phyloP scores from a whole-genome alignment of 2,329 filamentous ascomycete genomes.

The Aspergillus uvarum region DNA sequence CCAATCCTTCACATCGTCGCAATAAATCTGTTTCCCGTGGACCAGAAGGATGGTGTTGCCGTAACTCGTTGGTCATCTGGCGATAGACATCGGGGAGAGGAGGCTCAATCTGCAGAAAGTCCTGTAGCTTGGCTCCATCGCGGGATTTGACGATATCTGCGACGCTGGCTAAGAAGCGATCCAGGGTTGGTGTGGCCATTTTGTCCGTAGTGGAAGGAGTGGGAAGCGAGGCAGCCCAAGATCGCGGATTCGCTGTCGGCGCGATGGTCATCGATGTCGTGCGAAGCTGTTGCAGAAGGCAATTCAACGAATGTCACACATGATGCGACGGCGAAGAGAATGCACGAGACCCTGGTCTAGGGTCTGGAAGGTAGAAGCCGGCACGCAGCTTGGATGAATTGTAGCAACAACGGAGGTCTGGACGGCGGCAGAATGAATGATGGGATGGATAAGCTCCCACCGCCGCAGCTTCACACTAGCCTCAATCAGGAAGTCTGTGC shows the following conservation, averaged over 20 bases:
- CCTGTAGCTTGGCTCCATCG: conserved; percentile 64
- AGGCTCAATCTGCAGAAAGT: conserved; percentile 74
- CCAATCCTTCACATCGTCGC: conserved; percentile 60
- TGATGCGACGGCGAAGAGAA: neutral
- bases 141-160: conserved; percentile 61
- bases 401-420: neutral
- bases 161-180: conserved; percentile 67
- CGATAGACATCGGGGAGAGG: conserved; percentile 66
- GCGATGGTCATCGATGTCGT: neutral
- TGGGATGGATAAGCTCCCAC: neutral
- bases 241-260: too few species aligned
- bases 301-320: conserved; percentile 1
- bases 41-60: conserved; percentile 54
- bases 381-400: neutral
- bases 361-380: neutral
- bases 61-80: conserved; percentile 67
- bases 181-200: conserved; percentile 60
- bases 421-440: neutral
- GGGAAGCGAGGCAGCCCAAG: neutral
- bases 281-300: neutral
- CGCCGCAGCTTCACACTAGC: neutral
- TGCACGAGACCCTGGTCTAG: neutral
- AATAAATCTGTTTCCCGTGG: conserved; percentile 56
- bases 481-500: neutral
- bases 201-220: neutral